Conservation (phyloP, 139 green algal species). For the Chlamydomonas sp. region DNA sequence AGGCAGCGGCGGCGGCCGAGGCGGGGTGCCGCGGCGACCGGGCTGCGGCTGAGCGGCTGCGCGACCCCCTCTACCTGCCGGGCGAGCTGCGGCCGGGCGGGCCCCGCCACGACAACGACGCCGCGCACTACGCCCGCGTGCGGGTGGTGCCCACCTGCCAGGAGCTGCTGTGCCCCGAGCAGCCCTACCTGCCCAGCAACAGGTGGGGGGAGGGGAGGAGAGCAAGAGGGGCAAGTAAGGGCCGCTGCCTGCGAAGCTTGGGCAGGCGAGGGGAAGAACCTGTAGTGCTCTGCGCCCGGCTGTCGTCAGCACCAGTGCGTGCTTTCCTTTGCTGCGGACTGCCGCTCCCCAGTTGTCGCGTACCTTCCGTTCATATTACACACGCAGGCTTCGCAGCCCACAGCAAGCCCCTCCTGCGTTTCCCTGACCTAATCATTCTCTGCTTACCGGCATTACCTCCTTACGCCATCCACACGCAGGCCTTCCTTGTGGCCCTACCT, state of each 20-base stretch:
- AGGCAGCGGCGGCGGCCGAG: too few relatives aligned
- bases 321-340: too few relatives aligned
- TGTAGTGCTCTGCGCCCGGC: background rate
- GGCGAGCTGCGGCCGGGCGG: slow-evolving; percentile 21
- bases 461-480: background rate
- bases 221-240: background rate
- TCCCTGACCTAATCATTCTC: too few relatives aligned
- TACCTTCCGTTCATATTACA: background rate
- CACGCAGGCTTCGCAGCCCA: background rate
- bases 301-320: too few relatives aligned
- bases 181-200: slow-evolving; percentile 69
- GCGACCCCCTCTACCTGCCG: slow-evolving; percentile 17
- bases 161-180: slow-evolving; percentile 55
- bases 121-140: slow-evolving; percentile 38
- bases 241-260: slow-evolving; percentile 57
- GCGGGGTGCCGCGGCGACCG: too few relatives aligned
- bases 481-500: background rate
- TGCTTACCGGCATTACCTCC: background rate
- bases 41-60: slow-evolving; percentile 3
- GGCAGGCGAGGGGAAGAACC: slow-evolving; percentile 27
- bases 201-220: background rate
- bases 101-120: slow-evolving; percentile 69
- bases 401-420: too few relatives aligned
- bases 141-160: slow-evolving; percentile 56
- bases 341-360: background rate